Conservation (phyloP, 2,329 filamentous ascomycete species). For the Eurotiales sp. region DNA sequence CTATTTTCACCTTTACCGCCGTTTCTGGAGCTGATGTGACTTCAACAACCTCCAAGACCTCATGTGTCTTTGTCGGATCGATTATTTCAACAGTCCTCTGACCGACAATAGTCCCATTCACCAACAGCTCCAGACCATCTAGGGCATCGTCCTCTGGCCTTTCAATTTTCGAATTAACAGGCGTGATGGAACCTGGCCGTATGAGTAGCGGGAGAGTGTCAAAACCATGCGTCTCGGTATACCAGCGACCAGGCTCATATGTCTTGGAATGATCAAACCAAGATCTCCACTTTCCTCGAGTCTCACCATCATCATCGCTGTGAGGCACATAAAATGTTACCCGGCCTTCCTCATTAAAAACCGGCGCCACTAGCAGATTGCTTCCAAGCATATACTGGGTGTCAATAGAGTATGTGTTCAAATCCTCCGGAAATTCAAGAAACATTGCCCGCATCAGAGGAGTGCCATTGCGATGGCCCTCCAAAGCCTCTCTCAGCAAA, state of each 20-base stretch:
- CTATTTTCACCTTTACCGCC: neutral
- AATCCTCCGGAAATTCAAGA: slow-evolving; percentile 67
- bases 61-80: slow-evolving; percentile 5
- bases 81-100: slow-evolving; percentile 5
- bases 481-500: slow-evolving; percentile 50
- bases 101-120: slow-evolving; percentile 1
- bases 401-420: slow-evolving; percentile 63
- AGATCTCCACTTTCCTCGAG: slow-evolving; percentile 46
- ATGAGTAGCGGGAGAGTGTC: slow-evolving; percentile 58
- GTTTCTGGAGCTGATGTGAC: neutral
- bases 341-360: slow-evolving; percentile 60
- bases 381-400: slow-evolving; percentile 71
- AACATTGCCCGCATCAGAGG: slow-evolving; percentile 64
- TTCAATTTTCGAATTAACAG: slow-evolving; percentile 8
- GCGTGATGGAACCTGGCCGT: slow-evolving; percentile 41
- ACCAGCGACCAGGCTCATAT: slow-evolving; percentile 49
- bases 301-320: slow-evolving; percentile 50
- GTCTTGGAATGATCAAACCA: slow-evolving; percentile 44
- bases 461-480: slow-evolving; percentile 51
- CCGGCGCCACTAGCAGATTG: slow-evolving; percentile 59
- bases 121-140: slow-evolving; percentile 9
- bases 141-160: slow-evolving; percentile 9
- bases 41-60: slow-evolving; percentile 45
- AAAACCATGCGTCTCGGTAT: slow-evolving; percentile 58
- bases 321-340: slow-evolving; percentile 62